These are phyloP conservation scores for Carex pumila DNA, from an alignment of 176 grass and related monocot species.

Conservation along the genomic window DNA sequence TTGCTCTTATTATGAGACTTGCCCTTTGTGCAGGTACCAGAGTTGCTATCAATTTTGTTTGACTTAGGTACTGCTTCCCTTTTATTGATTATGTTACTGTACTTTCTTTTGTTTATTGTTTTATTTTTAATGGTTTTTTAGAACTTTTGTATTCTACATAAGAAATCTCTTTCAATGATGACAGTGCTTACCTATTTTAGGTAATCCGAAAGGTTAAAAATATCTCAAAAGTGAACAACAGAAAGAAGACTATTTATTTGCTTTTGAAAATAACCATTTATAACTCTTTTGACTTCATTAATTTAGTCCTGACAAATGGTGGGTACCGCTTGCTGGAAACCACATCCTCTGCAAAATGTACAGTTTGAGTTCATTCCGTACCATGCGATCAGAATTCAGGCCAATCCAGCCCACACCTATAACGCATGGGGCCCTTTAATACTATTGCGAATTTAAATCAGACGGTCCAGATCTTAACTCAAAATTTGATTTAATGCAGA, in stretches of 20 bases:
- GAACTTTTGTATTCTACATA: not conserved
- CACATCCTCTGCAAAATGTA: no score
- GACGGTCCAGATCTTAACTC: no score
- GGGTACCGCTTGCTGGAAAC: no score
- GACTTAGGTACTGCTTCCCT: constrained; percentile 54
- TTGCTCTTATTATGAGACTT: constrained; percentile 9
- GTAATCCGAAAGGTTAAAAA: not conserved
- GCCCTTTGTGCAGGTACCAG: constrained; percentile 60
- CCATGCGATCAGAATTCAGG: no score
- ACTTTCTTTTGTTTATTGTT: not conserved
- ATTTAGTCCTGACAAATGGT: no score
- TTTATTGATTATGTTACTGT: not conserved
- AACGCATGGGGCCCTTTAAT: no score
- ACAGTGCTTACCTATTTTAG: not conserved
- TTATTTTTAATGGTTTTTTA: not conserved
- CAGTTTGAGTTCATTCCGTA: no score
- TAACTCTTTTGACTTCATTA: not conserved
- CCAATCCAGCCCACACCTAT: no score
- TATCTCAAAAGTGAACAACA: not conserved
- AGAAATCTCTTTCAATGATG: not conserved
- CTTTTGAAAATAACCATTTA: not conserved
- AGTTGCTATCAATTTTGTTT: constrained; percentile 68
- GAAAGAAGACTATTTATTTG: not conserved
- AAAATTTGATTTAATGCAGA: no score
- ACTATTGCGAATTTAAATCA: no score